These are phyloP conservation scores for Monosporascus sp. DNA, from an alignment of 2,329 filamentous ascomycete species.

Conservation along the genomic window DNA sequence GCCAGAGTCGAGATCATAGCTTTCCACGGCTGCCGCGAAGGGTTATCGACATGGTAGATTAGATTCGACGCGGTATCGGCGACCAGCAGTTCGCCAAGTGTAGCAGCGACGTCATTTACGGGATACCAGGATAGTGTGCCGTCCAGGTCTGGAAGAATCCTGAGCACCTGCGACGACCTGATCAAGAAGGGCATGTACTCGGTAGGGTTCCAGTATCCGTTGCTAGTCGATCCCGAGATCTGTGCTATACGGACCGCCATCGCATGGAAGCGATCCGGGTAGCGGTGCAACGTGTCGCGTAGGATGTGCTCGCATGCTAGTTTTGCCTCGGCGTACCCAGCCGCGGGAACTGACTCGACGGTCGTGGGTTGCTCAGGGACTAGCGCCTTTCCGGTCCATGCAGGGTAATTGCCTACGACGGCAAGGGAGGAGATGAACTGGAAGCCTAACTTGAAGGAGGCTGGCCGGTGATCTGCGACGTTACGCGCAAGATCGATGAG, in stretches of 20 bases:
- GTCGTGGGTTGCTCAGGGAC: constrained; percentile 39
- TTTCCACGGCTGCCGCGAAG: constrained; percentile 19
- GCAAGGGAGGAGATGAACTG: constrained; percentile 38
- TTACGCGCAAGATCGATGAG: constrained; percentile 1
- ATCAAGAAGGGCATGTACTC: constrained; percentile 47
- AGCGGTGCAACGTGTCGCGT: constrained; percentile 37
- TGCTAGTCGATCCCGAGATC: constrained; percentile 44
- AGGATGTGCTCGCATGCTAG: constrained; percentile 45
- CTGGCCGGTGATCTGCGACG: background rate
- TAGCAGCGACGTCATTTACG: constrained; percentile 30
- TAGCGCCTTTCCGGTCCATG: constrained; percentile 4
- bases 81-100: constrained; percentile 16
- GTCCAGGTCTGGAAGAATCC: constrained; percentile 33
- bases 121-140: constrained; percentile 40
- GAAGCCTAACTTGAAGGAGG: constrained; percentile 22
- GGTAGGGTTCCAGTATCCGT: constrained; percentile 49
- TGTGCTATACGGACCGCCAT: constrained; percentile 44
- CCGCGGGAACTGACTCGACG: constrained; percentile 35
- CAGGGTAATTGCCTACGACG: constrained; percentile 27
- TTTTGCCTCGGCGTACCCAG: constrained; percentile 49
- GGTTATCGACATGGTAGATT: constrained; percentile 27
- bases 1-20: constrained; percentile 12
- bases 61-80: constrained; percentile 4
- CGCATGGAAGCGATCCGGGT: constrained; percentile 35
- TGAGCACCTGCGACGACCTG: constrained; percentile 43